Evolutionary conservation across 2,329 filamentous ascomycete genomes (phyloP).

Genomic region (Penicillium sp.): DNA sequence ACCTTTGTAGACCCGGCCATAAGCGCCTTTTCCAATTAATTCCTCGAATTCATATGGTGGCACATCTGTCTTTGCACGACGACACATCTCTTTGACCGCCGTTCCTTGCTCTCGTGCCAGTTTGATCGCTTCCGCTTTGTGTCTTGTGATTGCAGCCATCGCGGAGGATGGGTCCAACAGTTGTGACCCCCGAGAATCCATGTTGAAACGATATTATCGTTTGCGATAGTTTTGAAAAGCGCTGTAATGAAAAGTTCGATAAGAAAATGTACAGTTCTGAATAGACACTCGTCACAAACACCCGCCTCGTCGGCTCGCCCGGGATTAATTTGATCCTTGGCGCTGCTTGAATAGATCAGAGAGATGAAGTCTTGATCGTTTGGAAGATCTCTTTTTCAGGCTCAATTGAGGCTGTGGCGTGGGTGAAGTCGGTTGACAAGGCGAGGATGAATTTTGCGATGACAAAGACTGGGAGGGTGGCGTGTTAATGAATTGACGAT

Average conservation of each 20-base stretch:
- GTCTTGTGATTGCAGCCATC: constrained; percentile 42
- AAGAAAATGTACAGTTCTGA: not conserved
- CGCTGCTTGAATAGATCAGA: constrained; percentile 1
- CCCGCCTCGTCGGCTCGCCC: not conserved
- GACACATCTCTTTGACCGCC: constrained; percentile 44
- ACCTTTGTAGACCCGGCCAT: constrained; percentile 48
- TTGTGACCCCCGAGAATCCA: constrained; percentile 29
- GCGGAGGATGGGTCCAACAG: constrained; percentile 39
- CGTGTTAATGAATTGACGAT: not conserved
- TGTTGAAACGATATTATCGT: constrained; percentile 9
- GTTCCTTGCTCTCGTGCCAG: constrained; percentile 42
- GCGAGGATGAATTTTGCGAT: not conserved
- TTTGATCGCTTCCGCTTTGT: constrained; percentile 44
- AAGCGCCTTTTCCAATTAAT: constrained; percentile 47
- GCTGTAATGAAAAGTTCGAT: not conserved
- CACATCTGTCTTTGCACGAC: constrained; percentile 38
- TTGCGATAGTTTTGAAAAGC: not conserved
- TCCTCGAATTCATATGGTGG: constrained; percentile 47
- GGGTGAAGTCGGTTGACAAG: not conserved
- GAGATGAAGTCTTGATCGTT: not conserved
- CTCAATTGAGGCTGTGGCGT: not conserved
- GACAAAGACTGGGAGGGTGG: not conserved
- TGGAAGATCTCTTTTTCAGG: not conserved
- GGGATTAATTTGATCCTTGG: not conserved
- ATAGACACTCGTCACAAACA: not conserved